Evolutionary conservation across 169 alveolate genomes (phyloP).

Genomic region (Plasmodium gallinaceum): DNA sequence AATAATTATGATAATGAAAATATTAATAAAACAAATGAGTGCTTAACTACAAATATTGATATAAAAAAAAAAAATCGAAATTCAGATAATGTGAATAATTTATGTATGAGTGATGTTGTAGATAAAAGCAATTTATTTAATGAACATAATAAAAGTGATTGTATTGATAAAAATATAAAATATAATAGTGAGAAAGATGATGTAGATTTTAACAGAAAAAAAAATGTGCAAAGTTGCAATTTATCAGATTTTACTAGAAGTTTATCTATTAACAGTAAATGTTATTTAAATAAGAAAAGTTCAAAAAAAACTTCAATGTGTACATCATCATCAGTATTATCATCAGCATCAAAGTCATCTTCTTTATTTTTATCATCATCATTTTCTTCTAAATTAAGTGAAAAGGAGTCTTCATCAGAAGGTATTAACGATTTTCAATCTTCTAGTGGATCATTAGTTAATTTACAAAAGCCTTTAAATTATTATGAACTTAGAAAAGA

Average conservation of each 20-base stretch:
- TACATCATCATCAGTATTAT: background rate
- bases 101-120: too few relatives aligned
- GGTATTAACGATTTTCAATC: too few relatives aligned
- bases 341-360: conserved; percentile 2
- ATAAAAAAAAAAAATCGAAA: too few relatives aligned
- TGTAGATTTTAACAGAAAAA: background rate
- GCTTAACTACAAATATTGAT: too few relatives aligned
- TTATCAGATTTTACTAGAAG: background rate
- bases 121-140: background rate
- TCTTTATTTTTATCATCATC: conserved; percentile 8
- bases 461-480: too few relatives aligned
- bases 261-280: background rate
- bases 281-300: background rate
- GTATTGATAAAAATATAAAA: background rate
- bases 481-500: background rate
- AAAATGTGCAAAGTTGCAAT: too few relatives aligned
- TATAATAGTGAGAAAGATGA: background rate
- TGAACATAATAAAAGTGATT: background rate
- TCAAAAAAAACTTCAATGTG: background rate
- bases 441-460: too few relatives aligned
- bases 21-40: too few relatives aligned
- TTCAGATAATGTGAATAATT: too few relatives aligned
- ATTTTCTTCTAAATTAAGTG: background rate
- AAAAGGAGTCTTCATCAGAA: too few relatives aligned
- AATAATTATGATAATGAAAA: too few relatives aligned